Conservation (phyloP, 169 alveolate genomes). For the Plasmodium cynomolgi region DNA sequence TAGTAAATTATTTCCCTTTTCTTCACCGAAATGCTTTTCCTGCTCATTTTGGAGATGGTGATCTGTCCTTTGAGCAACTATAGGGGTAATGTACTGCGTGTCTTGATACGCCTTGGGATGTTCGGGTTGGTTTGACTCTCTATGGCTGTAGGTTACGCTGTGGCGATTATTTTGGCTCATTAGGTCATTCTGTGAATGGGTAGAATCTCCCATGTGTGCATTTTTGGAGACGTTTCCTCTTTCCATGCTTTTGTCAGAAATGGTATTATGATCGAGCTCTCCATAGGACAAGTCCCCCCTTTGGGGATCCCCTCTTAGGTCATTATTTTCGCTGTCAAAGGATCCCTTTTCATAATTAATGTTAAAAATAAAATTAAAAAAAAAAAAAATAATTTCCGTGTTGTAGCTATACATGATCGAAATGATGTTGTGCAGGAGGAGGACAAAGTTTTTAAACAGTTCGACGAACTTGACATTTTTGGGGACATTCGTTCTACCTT, state of each 20-base stretch:
- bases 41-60: not conserved
- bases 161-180: not conserved
- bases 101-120: not conserved
- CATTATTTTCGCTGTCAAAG: not conserved
- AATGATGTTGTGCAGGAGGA: slow-evolving; percentile 52
- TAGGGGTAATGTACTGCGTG: not conserved
- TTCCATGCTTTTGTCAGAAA: not conserved
- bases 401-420: slow-evolving; percentile 67
- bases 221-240: not conserved
- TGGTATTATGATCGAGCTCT: not conserved
- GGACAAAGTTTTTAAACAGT: slow-evolving; percentile 45
- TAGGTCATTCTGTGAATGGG: not conserved
- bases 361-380: slow-evolving; percentile 50
- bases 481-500: not conserved
- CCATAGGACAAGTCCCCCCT: not conserved
- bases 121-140: not conserved
- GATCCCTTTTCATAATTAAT: slow-evolving; percentile 22
- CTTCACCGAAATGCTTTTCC: not conserved
- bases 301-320: not conserved
- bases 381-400: slow-evolving; percentile 35
- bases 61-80: not conserved
- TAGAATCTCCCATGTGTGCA: not conserved
- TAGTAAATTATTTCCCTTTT: not conserved
- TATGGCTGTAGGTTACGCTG: not conserved
- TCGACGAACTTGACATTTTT: slow-evolving; percentile 19